Conservation (phyloP, 106 monocot genomes). For the Posidonia australis region DNA sequence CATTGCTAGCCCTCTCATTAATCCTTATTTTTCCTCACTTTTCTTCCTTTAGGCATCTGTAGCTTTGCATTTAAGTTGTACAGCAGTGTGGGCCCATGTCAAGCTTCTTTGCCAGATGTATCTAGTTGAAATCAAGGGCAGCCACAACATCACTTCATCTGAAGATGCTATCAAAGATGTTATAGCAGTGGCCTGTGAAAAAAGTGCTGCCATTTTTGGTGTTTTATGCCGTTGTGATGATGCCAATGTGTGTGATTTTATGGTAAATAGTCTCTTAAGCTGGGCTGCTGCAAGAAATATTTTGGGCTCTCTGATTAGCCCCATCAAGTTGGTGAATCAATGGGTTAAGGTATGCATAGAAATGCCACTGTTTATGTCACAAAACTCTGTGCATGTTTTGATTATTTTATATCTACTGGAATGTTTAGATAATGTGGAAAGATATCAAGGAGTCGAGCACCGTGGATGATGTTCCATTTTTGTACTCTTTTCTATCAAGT, state of each 20-base stretch:
- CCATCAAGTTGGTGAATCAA: slow-evolving; percentile 46
- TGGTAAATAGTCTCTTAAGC: slow-evolving; percentile 29
- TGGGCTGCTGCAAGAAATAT: slow-evolving; percentile 25
- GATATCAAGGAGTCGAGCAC: slow-evolving; percentile 28
- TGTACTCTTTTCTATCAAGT: slow-evolving; percentile 33
- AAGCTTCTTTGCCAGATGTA: slow-evolving; percentile 3
- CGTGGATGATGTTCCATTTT: slow-evolving; percentile 38
- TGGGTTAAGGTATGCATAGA: slow-evolving; percentile 78
- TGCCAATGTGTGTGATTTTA: slow-evolving; percentile 21
- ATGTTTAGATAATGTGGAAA: slow-evolving; percentile 45
- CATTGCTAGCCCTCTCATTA: no score
- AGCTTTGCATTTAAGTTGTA: slow-evolving; percentile 12
- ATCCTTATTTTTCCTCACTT: not conserved
- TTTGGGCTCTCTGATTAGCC: slow-evolving; percentile 20
- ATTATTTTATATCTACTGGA: slow-evolving; percentile 13
- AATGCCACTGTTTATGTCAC: not conserved
- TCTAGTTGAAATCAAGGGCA: not conserved
- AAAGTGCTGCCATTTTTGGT: slow-evolving; percentile 31
- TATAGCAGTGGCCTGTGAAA: slow-evolving; percentile 36
- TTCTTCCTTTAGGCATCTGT: slow-evolving; percentile 14
- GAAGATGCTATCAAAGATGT: slow-evolving; percentile 20
- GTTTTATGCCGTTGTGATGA: slow-evolving; percentile 7
- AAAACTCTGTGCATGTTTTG: not conserved
- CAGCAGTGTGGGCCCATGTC: slow-evolving; percentile 12
- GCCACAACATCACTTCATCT: not conserved